A percentile compares a stretch with the other conserved stretches of the same genome.
These are phyloP conservation scores for Ophiostoma australiae DNA, from an alignment of 2,329 filamentous ascomycete species.

Conservation along the genomic window DNA sequence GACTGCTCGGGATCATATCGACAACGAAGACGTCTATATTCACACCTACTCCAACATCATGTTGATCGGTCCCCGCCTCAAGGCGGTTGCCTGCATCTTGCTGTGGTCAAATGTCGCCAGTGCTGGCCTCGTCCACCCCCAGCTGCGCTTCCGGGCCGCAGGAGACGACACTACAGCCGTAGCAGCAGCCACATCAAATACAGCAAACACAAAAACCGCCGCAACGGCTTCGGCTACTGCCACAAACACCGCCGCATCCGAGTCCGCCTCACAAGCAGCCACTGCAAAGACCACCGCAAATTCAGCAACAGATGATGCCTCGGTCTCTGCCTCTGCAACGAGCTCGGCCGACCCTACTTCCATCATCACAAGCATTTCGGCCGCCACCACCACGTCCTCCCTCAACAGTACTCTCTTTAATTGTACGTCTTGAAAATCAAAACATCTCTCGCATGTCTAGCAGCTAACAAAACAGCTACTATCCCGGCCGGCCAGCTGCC, in stretches of 20 bases:
- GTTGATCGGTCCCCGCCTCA: slow-evolving; percentile 21
- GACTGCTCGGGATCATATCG: neutral
- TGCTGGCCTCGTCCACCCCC: slow-evolving; percentile 25
- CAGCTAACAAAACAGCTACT: slow-evolving; percentile 36
- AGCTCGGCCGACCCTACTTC: neutral
- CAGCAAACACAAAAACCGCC: slow-evolving; percentile 11
- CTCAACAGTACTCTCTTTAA: slow-evolving; percentile 30
- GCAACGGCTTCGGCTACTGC: neutral
- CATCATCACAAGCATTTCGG: slow-evolving; percentile 13
- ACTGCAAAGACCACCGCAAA: neutral
- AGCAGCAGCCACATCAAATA: neutral
- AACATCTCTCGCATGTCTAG: no score
- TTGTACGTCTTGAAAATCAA: slow-evolving; percentile 29
- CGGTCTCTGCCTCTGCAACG: slow-evolving; percentile 1
- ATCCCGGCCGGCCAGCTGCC: slow-evolving; percentile 58
- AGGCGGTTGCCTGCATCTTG: slow-evolving; percentile 25
- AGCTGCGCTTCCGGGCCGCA: slow-evolving; percentile 21
- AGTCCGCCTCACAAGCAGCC: neutral
- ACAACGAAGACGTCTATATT: neutral
- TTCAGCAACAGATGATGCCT: neutral
- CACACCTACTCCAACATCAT: slow-evolving; percentile 18
- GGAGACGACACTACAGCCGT: slow-evolving; percentile 9
- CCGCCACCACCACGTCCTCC: slow-evolving; percentile 20
- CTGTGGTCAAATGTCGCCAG: slow-evolving; percentile 25
- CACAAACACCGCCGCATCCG: neutral